Conservation (phyloP, 2,329 filamentous ascomycete species). For the Claviceps arundinis region DNA sequence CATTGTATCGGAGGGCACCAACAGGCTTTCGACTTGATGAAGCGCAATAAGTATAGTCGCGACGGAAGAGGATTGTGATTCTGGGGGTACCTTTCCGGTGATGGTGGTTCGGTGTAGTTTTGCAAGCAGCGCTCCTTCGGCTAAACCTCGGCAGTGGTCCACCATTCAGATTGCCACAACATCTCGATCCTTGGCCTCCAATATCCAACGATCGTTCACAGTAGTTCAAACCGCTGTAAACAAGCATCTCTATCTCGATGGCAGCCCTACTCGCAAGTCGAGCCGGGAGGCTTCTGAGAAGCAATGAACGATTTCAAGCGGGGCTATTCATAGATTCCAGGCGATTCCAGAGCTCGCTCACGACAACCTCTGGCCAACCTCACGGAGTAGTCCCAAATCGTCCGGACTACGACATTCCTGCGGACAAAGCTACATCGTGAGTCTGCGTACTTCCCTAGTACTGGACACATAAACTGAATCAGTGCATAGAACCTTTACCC, state of each 20-base stretch:
- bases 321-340: conserved; percentile 30
- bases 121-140: conserved; percentile 38
- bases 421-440: conserved; percentile 87
- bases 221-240: conserved; percentile 6
- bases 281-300: conserved; percentile 38
- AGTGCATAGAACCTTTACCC: conserved; percentile 63
- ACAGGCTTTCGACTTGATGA: conserved; percentile 11
- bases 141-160: conserved; percentile 27
- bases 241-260: conserved; percentile 33
- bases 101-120: conserved; percentile 10
- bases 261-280: conserved; percentile 49
- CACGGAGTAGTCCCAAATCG: conserved; percentile 40
- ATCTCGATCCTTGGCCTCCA: conserved; percentile 8
- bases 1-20: conserved; percentile 49
- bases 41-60: conserved; percentile 18
- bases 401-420: conserved; percentile 67
- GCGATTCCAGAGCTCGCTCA: conserved; percentile 41
- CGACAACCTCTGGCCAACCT: conserved; percentile 26
- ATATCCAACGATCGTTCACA: conserved; percentile 2
- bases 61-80: conserved; percentile 21
- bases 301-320: conserved; percentile 24
- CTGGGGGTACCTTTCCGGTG: conserved; percentile 14
- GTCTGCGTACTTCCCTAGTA: conserved; percentile 3
- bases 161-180: conserved; percentile 26
- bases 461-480: not conserved